Conservation (phyloP, 352 stramenopile species). For the Phytophthora quininea region DNA sequence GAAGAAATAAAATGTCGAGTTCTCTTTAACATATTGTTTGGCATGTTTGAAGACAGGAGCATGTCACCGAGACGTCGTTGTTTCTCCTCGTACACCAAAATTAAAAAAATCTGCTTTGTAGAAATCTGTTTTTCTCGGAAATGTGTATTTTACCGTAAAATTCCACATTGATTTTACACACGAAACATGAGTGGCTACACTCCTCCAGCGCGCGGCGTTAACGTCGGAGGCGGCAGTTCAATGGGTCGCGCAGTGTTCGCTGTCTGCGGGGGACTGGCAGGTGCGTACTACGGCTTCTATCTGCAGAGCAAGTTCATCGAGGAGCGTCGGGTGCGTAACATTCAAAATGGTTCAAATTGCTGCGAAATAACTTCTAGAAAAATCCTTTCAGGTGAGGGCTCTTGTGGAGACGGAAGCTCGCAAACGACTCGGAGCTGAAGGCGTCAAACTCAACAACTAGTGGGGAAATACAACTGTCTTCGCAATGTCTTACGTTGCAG, state of each 20-base stretch:
- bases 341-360: not conserved
- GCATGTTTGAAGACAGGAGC: too few species aligned
- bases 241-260: slow-evolving; percentile 72
- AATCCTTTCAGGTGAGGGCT: slow-evolving; percentile 46
- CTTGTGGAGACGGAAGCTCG: slow-evolving; percentile 70
- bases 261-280: slow-evolving; percentile 67
- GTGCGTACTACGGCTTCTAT: slow-evolving; percentile 84
- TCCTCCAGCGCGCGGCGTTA: slow-evolving; percentile 43
- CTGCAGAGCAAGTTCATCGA: slow-evolving; percentile 87
- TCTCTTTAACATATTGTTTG: too few species aligned
- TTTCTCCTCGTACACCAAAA: too few species aligned
- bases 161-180: slow-evolving; percentile 1
- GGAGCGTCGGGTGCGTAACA: slow-evolving; percentile 59
- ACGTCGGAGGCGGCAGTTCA: slow-evolving; percentile 75
- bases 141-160: too few species aligned
- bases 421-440: slow-evolving; percentile 63
- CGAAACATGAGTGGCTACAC: slow-evolving; percentile 20
- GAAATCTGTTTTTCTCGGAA: too few species aligned
- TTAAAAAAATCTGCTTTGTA: too few species aligned
- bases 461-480: slow-evolving; percentile 2
- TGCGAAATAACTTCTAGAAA: not conserved
- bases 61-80: too few species aligned
- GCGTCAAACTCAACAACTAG: slow-evolving; percentile 20
- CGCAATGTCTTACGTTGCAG: not conserved
- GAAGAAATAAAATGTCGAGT: too few species aligned